Base-by-base conservation (phyloP, 2,329 filamentous ascomycete species). In the Diaporthe vaccinii region DNA sequence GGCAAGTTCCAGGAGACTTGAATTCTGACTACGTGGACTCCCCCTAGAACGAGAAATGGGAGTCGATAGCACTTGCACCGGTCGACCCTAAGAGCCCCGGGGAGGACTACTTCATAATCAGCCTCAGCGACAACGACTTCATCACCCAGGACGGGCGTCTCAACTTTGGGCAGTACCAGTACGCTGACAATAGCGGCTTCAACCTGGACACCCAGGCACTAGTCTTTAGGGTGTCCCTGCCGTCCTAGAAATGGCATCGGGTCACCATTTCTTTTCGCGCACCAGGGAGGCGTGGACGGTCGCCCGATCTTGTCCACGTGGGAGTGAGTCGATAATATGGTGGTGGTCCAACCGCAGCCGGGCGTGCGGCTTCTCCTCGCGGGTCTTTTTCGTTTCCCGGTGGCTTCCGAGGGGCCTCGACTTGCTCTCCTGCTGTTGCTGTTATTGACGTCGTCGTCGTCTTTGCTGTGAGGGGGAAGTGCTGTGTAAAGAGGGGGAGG, bases 81-180 rank as follows among this genome's bases (percentile, higher is more conserved):
- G 88, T 91, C 9, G 86, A 91, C 78, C 86, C 86, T 1, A 77
- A 84, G 61, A 81, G 82, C 72, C 82, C 83, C 4, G 79, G 81
- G 53, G 81, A 82, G 31, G 86, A 90, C 36, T 94, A 91, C 82
- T 94, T 91, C 80, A 81, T 95, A 46, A 89, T 95, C 76, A 90
- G 88, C 17, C 83, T 94, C 67, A 93, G 89, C 74, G 93, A 95
- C 79, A 94, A 95, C 80, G 93, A 95, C 81, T 94, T 94, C 78
- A 91, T 95, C 74, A 94, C 93, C 0, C 92, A 94, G 81, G 86
- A 94, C 81, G 92, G 91, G 74, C 79, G 77, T 77, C 88, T 92
- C 82, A 89, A 93, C 78, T 86, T 84, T 75, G 92, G 92, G 10
- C 82, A 85, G 74, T 86, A 89, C 58, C 80, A 81, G 17, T 94